Evolutionary conservation across 78 protist species (phyloP).

Genomic region (Anaeramoeba flamelloides): DNA sequence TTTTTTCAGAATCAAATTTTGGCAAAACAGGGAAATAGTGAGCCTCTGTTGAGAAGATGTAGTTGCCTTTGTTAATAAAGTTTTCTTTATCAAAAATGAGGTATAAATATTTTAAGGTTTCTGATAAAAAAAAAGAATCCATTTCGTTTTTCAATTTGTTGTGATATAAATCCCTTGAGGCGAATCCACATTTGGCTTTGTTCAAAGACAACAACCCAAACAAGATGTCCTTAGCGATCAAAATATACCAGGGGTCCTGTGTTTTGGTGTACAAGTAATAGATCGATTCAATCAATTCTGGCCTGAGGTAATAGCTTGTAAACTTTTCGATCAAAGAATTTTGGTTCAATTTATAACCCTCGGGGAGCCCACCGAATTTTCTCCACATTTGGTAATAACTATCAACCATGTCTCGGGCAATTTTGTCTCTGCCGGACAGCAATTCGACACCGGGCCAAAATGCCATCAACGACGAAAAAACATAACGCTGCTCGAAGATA

Average conservation of each 20-base stretch:
- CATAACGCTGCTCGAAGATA: not conserved
- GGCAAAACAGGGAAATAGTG: too few species aligned
- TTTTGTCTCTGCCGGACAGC: conserved; percentile 25
- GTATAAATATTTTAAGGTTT: too few species aligned
- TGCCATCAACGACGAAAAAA: conserved; percentile 1
- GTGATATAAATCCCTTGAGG: too few species aligned
- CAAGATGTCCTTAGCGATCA: conserved; percentile 19
- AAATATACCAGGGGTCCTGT: conserved; percentile 11
- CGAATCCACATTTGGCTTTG: too few species aligned
- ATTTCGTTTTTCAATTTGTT: too few species aligned
- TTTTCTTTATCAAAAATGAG: too few species aligned
- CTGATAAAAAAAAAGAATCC: too few species aligned
- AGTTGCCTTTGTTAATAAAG: too few species aligned
- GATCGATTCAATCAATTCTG: conserved; percentile 62
- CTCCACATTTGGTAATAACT: conserved; percentile 39
- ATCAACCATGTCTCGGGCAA: conserved; percentile 18
- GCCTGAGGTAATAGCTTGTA: conserved; percentile 64
- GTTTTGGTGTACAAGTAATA: conserved; percentile 49
- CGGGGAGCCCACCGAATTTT: conserved; percentile 51
- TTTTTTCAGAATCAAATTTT: too few species aligned
- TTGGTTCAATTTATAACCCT: conserved; percentile 24
- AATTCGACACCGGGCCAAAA: conserved; percentile 68
- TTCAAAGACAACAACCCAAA: not conserved
- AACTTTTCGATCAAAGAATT: conserved; percentile 8
- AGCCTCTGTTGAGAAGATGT: too few species aligned